phyloP scores from a whole-genome alignment of 805 yeast species.

The Debaryomyces castellii region DNA sequence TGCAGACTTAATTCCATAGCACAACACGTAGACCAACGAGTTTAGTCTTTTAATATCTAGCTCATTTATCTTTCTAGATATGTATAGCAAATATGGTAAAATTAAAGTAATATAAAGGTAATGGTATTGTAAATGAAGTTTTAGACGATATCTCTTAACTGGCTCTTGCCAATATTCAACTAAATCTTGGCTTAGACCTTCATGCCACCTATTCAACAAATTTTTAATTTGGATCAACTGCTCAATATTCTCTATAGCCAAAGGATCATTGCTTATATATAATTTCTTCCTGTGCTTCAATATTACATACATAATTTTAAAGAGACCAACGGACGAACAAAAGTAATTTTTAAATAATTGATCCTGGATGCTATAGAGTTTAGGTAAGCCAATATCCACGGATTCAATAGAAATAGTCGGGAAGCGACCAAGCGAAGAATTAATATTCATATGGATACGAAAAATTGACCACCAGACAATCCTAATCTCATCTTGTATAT shows the following conservation, averaged over 20 bases:
- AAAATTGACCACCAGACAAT: background rate
- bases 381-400: background rate
- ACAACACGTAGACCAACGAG: background rate
- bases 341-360: background rate
- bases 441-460: slow-evolving; percentile 1
- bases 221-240: background rate
- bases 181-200: background rate
- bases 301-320: background rate
- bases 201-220: background rate
- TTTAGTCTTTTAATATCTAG: background rate
- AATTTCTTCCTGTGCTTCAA: background rate
- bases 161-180: background rate
- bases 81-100: slow-evolving; percentile 2
- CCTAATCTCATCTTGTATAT: slow-evolving; percentile 2
- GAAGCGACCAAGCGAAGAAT: background rate
- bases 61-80: background rate
- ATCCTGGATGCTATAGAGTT: background rate
- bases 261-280: background rate
- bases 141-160: background rate
- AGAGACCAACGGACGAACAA: background rate
- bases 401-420: background rate
- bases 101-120: slow-evolving; percentile 1
- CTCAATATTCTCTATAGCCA: background rate
- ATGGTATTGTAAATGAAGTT: slow-evolving; percentile 4
- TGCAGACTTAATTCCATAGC: slow-evolving; percentile 35